Conservation (phyloP, 495 filamentous ascomycete species). For the Aspergillus avenaceus region DNA sequence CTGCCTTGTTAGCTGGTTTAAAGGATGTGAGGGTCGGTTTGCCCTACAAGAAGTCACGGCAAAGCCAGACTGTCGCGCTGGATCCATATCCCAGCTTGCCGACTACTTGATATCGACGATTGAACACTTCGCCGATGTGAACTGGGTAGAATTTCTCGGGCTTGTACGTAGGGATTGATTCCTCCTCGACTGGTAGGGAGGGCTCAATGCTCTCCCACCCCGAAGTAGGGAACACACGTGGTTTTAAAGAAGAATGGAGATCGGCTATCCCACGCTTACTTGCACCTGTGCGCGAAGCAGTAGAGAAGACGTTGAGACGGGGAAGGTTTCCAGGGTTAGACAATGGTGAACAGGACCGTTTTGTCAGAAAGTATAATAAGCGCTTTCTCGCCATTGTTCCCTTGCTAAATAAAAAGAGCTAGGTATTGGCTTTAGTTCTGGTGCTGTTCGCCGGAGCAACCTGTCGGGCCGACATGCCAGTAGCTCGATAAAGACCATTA, state of each 20-base stretch:
- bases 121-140: conserved; percentile 39
- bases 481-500: too few relatives aligned
- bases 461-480: too few relatives aligned
- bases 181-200: conserved; percentile 19
- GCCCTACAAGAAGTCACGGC: conserved; percentile 37
- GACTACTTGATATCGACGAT: conserved; percentile 36
- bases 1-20: conserved; percentile 17
- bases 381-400: too few relatives aligned
- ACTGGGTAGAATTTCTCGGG: conserved; percentile 36
- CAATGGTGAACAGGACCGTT: too few relatives aligned
- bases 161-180: conserved; percentile 20
- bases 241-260: neutral
- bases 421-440: too few relatives aligned
- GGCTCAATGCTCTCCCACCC: conserved; percentile 16
- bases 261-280: neutral
- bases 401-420: too few relatives aligned
- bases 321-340: too few relatives aligned
- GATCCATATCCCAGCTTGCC: conserved; percentile 47
- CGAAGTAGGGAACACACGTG: conserved; percentile 13
- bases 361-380: too few relatives aligned
- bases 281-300: neutral
- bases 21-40: neutral
- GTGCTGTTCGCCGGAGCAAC: too few relatives aligned
- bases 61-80: conserved; percentile 50
- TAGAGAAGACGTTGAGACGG: too few relatives aligned